Evolutionary conservation across 257 asterid genomes (phyloP), one percentile per base, ranked within the genome.

Genomic region (Coffea eugenioides): DNA sequence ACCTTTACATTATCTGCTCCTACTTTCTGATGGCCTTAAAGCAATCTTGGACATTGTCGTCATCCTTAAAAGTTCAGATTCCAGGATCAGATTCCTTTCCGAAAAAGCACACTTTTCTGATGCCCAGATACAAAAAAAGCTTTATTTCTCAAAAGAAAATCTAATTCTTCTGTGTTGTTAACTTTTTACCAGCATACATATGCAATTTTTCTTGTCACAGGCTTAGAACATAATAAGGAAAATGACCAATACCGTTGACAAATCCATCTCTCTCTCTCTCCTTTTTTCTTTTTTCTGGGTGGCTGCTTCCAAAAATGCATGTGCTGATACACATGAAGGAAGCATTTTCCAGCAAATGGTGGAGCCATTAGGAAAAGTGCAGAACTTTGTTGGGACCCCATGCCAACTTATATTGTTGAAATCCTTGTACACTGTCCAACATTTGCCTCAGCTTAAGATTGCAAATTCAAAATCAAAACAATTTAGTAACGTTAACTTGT

Each of bases 21-120:
- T 18, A 12, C 20, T 41, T 41, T 21, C 21, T 43, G 1, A 2
- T 1, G 10, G 0, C 27, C 34, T 43, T 41, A 41, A 43, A 43
- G 74, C 74, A 20, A 43, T 21, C 54, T 69, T 41, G 74, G 74
- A 31, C 74, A 20, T 69, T 69, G 74, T 43, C 54, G 11, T 20
- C 31, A 20, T 41, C 54, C 74, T 69, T 31, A 41, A 39, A 69
- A 69, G 73, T 69, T 69, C 46, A 16, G 41, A 43, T 1, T 39
- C 48, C 45, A 41, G 49, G 27, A 20, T 8, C 48, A 0, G 2
- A 69, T 41, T 0, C 12, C 49, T 43, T 43, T 43, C 12, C 2
- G 25, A 57, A 69, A 43, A 34, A 20, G 56, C 16, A 43, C 16
- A 1, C 34, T 41, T 69, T 69, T 0, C 2, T n/a, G 23, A 25